Conservation (phyloP, 2,329 filamentous ascomycete genomes). For the Hymenoscyphus albidus region DNA sequence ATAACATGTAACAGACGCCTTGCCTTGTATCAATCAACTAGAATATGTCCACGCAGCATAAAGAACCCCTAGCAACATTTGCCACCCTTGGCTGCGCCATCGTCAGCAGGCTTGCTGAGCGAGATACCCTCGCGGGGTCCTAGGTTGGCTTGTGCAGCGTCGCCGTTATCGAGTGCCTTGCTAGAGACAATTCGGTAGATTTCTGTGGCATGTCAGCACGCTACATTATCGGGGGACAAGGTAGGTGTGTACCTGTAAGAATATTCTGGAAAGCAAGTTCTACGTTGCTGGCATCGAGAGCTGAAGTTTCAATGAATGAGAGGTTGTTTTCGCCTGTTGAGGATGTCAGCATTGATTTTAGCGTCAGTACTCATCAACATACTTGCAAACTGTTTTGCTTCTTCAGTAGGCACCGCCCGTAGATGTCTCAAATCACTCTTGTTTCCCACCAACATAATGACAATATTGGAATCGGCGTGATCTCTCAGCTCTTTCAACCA, state of each 20-base stretch:
- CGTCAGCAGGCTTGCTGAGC: conserved; percentile 79
- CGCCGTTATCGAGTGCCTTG: conserved; percentile 91
- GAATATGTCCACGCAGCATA: conserved; percentile 25
- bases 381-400: conserved; percentile 98
- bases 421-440: conserved; percentile 99
- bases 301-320: conserved; percentile 98
- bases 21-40: conserved; percentile 31
- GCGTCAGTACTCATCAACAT: conserved; percentile 32
- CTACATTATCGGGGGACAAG: background rate
- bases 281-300: conserved; percentile 97
- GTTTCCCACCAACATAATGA: conserved; percentile 99
- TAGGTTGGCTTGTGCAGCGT: conserved; percentile 74
- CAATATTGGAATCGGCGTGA: conserved; percentile 97
- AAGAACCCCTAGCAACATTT: conserved; percentile 63
- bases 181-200: conserved; percentile 99
- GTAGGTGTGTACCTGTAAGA: conserved; percentile 68
- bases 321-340: conserved; percentile 86
- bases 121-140: conserved; percentile 78
- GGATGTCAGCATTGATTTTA: conserved; percentile 30
- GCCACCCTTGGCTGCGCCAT: conserved; percentile 69
- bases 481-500: conserved; percentile 99
- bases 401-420: conserved; percentile 92
- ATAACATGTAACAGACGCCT: conserved; percentile 32
- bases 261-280: conserved; percentile 99
- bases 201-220: conserved; percentile 52